phyloP scores from a whole-genome alignment of 495 filamentous ascomycete species.

The Aspergillus taichungensis region DNA sequence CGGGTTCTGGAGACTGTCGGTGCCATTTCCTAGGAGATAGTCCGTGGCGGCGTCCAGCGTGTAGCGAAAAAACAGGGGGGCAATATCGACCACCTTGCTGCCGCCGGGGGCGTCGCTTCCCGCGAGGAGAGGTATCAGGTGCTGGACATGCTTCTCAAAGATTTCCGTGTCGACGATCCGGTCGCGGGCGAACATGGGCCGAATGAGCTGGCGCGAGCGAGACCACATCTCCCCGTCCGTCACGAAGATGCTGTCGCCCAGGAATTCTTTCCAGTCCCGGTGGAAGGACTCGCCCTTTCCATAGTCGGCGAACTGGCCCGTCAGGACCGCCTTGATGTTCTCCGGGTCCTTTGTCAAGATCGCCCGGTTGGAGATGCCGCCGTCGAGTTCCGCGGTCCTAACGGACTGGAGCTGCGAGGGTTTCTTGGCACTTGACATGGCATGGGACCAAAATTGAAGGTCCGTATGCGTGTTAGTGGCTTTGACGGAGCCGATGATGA shows the following conservation, averaged over 20 bases:
- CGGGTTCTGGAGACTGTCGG: constrained; percentile 57
- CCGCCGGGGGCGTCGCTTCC: constrained; percentile 27
- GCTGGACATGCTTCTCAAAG: constrained; percentile 68
- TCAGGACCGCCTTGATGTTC: constrained; percentile 70
- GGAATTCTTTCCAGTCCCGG: constrained; percentile 58
- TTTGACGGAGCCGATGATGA: constrained; percentile 44
- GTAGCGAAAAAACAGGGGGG: constrained; percentile 66
- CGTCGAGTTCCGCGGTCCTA: constrained; percentile 52
- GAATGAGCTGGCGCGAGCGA: constrained; percentile 61
- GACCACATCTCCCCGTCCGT: constrained; percentile 73
- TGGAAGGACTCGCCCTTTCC: constrained; percentile 67
- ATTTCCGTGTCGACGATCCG: constrained; percentile 71
- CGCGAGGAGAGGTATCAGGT: constrained; percentile 54
- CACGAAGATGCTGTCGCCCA: constrained; percentile 73
- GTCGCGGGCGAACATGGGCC: constrained; percentile 77
- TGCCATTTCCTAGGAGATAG: constrained; percentile 72
- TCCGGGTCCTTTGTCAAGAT: constrained; percentile 59
- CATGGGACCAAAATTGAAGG: constrained; percentile 48
- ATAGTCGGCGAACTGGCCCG: constrained; percentile 60
- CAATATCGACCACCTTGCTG: constrained; percentile 54
- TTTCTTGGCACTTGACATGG: constrained; percentile 35
- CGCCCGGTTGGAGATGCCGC: constrained; percentile 45
- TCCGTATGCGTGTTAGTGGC: constrained; percentile 44
- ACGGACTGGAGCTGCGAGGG: constrained; percentile 13
- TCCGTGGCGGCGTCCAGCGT: constrained; percentile 79